phyloP scores from a whole-genome alignment of 495 filamentous ascomycete species.

The Penicillium paradoxum region DNA sequence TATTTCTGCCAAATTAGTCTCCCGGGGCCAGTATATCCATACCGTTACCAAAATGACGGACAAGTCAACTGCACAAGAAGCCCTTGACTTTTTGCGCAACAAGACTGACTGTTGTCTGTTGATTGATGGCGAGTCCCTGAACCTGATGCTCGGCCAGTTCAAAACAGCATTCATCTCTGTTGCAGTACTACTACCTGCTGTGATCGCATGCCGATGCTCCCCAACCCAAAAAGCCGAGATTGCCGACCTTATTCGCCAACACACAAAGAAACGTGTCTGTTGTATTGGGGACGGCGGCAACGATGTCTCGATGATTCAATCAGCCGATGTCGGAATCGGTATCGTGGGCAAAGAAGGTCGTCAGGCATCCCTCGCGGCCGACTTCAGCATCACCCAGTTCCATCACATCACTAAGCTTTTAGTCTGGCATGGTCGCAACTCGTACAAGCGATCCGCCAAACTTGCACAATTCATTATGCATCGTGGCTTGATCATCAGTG shows the following conservation, averaged over 20 bases:
- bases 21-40: constrained; percentile 91
- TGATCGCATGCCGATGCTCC: constrained; percentile 95
- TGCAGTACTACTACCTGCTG: constrained; percentile 82
- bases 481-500: constrained; percentile 86
- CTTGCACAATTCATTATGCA: constrained; percentile 98
- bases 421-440: constrained; percentile 97
- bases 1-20: constrained; percentile 89
- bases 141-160: constrained; percentile 76
- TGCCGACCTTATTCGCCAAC: constrained; percentile 80
- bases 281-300: constrained; percentile 98
- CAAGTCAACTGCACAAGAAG: constrained; percentile 64
- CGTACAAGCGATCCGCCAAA: constrained; percentile 93
- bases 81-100: constrained; percentile 80
- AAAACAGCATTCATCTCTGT: constrained; percentile 78
- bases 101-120: constrained; percentile 86
- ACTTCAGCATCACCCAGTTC: constrained; percentile 95
- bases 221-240: constrained; percentile 96
- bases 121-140: constrained; percentile 88
- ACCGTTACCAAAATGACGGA: constrained; percentile 71
- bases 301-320: constrained; percentile 99
- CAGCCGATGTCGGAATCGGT: constrained; percentile 94
- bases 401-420: constrained; percentile 93
- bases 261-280: constrained; percentile 89
- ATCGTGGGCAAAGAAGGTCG: constrained; percentile 98
- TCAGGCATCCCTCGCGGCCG: constrained; percentile 89